Percentiles rank a stretch among this genome's conserved stretches.
Evolutionary conservation across 2,329 filamentous ascomycete species (phyloP).

Genomic region (Pseudogymnoascus sp.): DNA sequence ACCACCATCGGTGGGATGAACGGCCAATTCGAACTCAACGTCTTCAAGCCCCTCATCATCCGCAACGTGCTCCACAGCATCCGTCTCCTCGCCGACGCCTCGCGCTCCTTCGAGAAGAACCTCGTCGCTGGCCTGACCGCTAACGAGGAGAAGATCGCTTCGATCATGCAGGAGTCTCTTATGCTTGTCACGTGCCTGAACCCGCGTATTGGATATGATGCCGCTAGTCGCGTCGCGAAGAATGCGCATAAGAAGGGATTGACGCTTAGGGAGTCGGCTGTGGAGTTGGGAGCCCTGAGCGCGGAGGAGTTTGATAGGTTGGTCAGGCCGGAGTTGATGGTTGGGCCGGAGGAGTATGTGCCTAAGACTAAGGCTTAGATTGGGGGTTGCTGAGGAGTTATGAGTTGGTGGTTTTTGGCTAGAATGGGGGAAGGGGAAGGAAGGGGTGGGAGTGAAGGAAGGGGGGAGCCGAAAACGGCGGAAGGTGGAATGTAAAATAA

Average conservation of each 20-base stretch:
- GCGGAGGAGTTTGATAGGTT: constrained; percentile 84
- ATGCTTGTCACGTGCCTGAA: constrained; percentile 99
- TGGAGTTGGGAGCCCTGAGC: constrained; percentile 85
- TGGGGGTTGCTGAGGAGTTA: neutral
- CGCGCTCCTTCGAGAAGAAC: constrained; percentile 93
- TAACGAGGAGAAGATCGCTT: constrained; percentile 85
- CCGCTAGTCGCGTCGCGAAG: constrained; percentile 95
- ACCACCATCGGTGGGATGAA: constrained; percentile 92
- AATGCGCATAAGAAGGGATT: constrained; percentile 98
- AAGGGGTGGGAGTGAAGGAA: neutral
- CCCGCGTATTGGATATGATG: constrained; percentile 94
- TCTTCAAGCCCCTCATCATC: constrained; percentile 97
- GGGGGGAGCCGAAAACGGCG: neutral
- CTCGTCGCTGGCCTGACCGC: constrained; percentile 80
- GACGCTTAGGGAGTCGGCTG: constrained; percentile 85
- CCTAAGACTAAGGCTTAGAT: neutral
- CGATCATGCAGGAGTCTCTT: constrained; percentile 88
- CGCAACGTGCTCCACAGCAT: constrained; percentile 90
- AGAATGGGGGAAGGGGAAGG: neutral
- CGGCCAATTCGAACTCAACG: constrained; percentile 97
- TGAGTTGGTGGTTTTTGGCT: neutral
- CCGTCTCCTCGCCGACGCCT: constrained; percentile 80
- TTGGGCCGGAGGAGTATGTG: constrained; percentile 64
- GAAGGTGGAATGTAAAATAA: neutral
- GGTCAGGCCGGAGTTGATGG: constrained; percentile 91